phyloP scores from a whole-genome alignment of 805 yeast species.

The Lipomyces yamadae region DNA sequence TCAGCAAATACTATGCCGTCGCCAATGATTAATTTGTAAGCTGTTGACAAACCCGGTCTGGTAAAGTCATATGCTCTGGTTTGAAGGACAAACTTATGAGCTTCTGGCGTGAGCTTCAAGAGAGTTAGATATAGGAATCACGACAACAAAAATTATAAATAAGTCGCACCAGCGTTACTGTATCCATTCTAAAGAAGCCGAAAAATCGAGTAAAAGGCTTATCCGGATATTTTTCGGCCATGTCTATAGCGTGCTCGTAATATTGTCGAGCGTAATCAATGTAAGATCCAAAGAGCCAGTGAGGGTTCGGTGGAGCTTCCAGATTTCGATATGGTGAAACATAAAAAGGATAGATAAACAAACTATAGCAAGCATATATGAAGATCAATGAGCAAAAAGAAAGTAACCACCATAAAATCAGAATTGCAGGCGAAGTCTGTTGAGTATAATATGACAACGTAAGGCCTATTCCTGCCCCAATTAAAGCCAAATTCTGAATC shows the following conservation, averaged over 20 bases:
- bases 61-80: conserved; percentile 18
- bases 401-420: too few relatives aligned
- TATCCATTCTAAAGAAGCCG: conserved; percentile 19
- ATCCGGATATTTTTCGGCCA: conserved; percentile 23
- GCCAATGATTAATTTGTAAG: conserved; percentile 23
- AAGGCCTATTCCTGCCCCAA: too few relatives aligned
- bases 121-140: neutral
- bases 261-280: conserved; percentile 13
- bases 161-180: conserved; percentile 11
- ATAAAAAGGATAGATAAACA: conserved; percentile 23
- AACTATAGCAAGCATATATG: conserved; percentile 5
- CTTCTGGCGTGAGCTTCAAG: conserved; percentile 23
- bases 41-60: conserved; percentile 21
- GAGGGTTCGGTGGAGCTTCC: conserved; percentile 20
- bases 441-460: too few relatives aligned
- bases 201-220: conserved; percentile 8
- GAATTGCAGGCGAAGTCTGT: too few relatives aligned
- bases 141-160: too few relatives aligned
- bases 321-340: conserved; percentile 20
- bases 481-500: too few relatives aligned
- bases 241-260: conserved; percentile 15
- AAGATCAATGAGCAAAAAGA: too few relatives aligned
- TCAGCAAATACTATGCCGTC: conserved; percentile 31
- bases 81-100: conserved; percentile 16
- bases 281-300: conserved; percentile 24